Evolutionary conservation across 345 rosid species (phyloP), one percentile per base, ranked within the genome.

Genomic region (Brassica rapa): DNA sequence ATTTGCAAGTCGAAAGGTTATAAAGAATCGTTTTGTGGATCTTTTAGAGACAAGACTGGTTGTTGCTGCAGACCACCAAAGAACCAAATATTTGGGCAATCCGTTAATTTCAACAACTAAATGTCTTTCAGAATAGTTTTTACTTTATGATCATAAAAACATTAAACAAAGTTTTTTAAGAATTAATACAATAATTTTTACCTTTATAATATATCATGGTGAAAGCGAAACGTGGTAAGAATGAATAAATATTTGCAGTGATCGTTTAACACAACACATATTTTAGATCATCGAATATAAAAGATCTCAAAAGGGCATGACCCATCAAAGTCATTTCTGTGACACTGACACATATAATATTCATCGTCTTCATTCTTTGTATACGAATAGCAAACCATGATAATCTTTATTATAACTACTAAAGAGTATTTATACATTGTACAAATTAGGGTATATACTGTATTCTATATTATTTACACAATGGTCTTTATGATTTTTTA

Each of bases 51-150:
- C 32, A 14, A 43, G 11, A 23, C 21, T 9, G 19, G 19, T 66
- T 66, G 71, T 41, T 66, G 71, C 19, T 66, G 71, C 35, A 66
- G 1, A 61, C 19, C 66, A 62, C 66, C 66, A 62, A 62, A 27
- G 3, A 11, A 41, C 3, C 33, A 66, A 11, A 24, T 12, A 2
- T 23, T 41, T 66, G 5, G 15, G 12, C 32, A 66, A 23, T 39
- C 32, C n/a, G 19, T n/a, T 66, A 27, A 12, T 11, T 6, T 66
- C 11, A 66, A 66, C 12, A 41, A 41, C 0, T 41, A 66, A 23
- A 39, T n/a, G 4, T 35, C 6, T 16, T 65, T 35, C 41, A 14
- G 0, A 6, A 1, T 33, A 3, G 0, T 8, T 6, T 61, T 27
- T 29, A 29, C 32, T 62, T 12, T 64, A 64, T 64, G 27, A 33